These are phyloP conservation scores for Fragilaria radians DNA, from an alignment of 108 stramenopile species.

Conservation along the genomic window DNA sequence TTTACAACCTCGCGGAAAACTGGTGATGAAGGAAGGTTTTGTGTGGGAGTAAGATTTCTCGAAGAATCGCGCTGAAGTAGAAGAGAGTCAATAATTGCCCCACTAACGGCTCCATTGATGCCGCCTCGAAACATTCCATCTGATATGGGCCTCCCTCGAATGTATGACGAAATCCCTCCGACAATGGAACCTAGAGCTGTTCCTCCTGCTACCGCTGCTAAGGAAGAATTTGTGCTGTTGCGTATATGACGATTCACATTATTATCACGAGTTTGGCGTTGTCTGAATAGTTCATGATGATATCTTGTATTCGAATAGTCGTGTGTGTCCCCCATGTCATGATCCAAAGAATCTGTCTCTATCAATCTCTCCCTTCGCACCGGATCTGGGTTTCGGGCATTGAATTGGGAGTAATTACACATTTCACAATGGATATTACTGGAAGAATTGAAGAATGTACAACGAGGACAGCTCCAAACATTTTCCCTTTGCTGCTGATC, in stretches of 20 bases:
- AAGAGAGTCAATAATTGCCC: constrained; percentile 30
- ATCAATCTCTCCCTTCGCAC: constrained; percentile 14
- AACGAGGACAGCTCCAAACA: constrained; percentile 45
- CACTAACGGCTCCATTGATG: constrained; percentile 33
- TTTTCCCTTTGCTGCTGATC: background rate
- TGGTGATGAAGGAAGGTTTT: background rate
- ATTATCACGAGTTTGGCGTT: background rate
- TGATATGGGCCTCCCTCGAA: constrained; percentile 17
- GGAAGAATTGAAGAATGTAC: constrained; percentile 39
- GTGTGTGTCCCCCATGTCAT: too few relatives aligned
- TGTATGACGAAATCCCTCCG: constrained; percentile 24
- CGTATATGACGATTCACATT: background rate
- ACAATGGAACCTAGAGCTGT: constrained; percentile 31
- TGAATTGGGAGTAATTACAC: constrained; percentile 16
- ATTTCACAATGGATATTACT: constrained; percentile 19
- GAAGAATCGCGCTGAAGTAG: background rate
- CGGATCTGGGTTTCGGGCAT: constrained; percentile 19
- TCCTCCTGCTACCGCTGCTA: constrained; percentile 17
- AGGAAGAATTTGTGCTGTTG: constrained; percentile 2
- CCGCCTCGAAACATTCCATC: constrained; percentile 27
- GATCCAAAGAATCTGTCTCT: background rate
- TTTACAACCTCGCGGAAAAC: background rate
- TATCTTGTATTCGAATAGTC: too few relatives aligned
- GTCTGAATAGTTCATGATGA: background rate
- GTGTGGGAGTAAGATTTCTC: background rate